These are phyloP conservation scores for Pseudopyrenochaeta lycopersici DNA, from an alignment of 2,329 filamentous ascomycete genomes.

Conservation along the genomic window DNA sequence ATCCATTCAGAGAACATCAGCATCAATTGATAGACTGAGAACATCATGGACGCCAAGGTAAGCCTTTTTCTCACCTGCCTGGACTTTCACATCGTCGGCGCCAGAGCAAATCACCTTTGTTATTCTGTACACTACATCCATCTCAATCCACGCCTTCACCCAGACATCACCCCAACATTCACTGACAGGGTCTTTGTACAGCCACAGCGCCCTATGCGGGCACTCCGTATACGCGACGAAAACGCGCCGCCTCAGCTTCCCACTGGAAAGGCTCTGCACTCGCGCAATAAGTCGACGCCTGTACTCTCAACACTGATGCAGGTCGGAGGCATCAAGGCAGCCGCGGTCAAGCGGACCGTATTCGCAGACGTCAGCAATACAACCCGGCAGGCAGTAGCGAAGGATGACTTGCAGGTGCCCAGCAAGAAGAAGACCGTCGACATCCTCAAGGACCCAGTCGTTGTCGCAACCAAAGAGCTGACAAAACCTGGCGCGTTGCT, in stretches of 20 bases:
- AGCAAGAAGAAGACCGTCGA: constrained; percentile 51
- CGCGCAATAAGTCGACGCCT: constrained; percentile 81
- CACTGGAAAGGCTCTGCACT: constrained; percentile 68
- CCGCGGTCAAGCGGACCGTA: constrained; percentile 76
- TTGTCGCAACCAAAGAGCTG: constrained; percentile 46
- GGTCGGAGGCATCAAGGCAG: constrained; percentile 67
- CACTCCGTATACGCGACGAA: constrained; percentile 73
- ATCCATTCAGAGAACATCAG: constrained; percentile 19
- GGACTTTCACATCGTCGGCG: constrained; percentile 6
- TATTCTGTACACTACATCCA: constrained; percentile 7
- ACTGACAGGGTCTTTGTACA: constrained; percentile 51
- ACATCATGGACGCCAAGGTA: constrained; percentile 58
- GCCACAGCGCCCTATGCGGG: constrained; percentile 73
- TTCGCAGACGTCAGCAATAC: constrained; percentile 87
- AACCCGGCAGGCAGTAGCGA: constrained; percentile 50
- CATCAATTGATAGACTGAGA: constrained; percentile 28
- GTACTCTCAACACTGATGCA: constrained; percentile 66
- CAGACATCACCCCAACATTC: constrained; percentile 4
- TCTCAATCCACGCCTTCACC: constrained; percentile 10
- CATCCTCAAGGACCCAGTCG: constrained; percentile 43
- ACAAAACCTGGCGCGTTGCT: constrained; percentile 57
- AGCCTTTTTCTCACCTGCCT: constrained; percentile 14
- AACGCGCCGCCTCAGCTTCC: constrained; percentile 61
- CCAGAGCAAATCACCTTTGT: constrained; percentile 1
- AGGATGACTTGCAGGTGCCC: constrained; percentile 65